Conservation (phyloP, 768 basidiomycete species). For the Candolleomyces aberdarensis region DNA sequence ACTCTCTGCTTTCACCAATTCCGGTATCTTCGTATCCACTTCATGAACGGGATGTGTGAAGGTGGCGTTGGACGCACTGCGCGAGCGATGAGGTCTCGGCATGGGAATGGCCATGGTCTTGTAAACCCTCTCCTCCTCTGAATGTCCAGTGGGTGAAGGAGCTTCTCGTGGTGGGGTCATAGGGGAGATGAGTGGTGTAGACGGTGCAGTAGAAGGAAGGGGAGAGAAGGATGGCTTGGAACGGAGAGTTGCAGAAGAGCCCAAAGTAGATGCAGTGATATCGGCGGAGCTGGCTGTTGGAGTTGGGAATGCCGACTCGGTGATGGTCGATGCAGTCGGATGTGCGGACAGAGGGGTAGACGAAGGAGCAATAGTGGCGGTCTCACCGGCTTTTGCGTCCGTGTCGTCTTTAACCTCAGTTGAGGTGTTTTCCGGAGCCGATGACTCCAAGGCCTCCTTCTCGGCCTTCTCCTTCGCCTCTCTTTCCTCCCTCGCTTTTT, state of each 20-base stretch:
- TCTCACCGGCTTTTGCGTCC: neutral
- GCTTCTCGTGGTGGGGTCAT: neutral
- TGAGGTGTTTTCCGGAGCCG: neutral
- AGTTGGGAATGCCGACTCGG: neutral
- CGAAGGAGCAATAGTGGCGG: neutral
- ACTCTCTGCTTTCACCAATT: conserved; percentile 19
- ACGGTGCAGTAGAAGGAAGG: conserved; percentile 1
- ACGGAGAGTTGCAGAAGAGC: neutral
- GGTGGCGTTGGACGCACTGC: conserved; percentile 1
- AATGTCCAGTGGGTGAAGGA: neutral
- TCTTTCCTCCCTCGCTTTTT: conserved; percentile 43
- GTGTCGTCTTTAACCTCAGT: neutral
- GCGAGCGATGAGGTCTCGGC: conserved; percentile 8
- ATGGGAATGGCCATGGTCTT: conserved; percentile 36
- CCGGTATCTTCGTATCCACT: conserved; percentile 44
- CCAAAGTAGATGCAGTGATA: neutral
- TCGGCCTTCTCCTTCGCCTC: conserved; percentile 24
- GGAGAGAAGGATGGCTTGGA: neutral
- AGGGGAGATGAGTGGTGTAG: conserved; percentile 5
- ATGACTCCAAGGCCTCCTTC: conserved; percentile 4
- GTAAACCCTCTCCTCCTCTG: conserved; percentile 26
- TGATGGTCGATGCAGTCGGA: conserved; percentile 4
- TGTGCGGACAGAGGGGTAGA: neutral
- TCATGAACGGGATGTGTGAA: neutral
- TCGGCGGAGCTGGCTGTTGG: neutral